Base-by-base conservation (phyloP, 2,329 filamentous ascomycete species). In the Coniochaeta ligniaria region DNA sequence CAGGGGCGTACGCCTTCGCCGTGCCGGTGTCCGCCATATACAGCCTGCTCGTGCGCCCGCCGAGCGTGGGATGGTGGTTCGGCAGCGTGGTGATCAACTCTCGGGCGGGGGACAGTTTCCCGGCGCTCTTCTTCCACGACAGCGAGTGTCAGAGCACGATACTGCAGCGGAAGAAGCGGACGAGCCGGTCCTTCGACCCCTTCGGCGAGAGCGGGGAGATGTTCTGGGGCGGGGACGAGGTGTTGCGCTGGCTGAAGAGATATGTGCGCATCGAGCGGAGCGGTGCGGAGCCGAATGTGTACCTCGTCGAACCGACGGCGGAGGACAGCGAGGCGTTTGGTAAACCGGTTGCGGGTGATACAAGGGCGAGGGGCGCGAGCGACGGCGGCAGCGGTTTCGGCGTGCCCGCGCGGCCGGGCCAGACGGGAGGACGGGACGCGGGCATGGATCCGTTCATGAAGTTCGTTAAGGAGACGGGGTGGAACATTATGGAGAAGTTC, bases 141-240 rank as follows among this genome's bases (percentile, higher is more conserved):
- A 92, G 87, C 64, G 95, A 99, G 77, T 99, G 95, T 70, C 90
- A 96, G 75, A 96, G 90, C 59, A 99, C 95, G 0, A 96, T 98
- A 24, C 76, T 96, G 60, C 94, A 98, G 74, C 92, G 96, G 77
- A 96, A 95, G 81, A 91, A 88, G 75, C 80, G 91, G 59, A 86
- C 92, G 0, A 84, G 83, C 63, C 92, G 97, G 67, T 91, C 80
- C 50, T 98, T 99, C 68, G 92, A 97, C 68, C 93, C 93, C 0
- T 97, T 97, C 72, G 88, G 89, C 17, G 90, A 92, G 63, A 83
- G 83, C 64, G 94, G 94, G 0, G 85, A 90, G 72, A 88, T 96
- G 80, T 98, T 97, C 71, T 99, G 96, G 95, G 96, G 95, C 60
- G 95, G 95, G 6, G 95, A 99, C 71, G 94, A 99, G 76, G 90